Percentiles rank a stretch among this genome's conserved stretches.
Conservation (phyloP, 1,139 yeast species). For the Magnusiomyces tetraspermus region DNA sequence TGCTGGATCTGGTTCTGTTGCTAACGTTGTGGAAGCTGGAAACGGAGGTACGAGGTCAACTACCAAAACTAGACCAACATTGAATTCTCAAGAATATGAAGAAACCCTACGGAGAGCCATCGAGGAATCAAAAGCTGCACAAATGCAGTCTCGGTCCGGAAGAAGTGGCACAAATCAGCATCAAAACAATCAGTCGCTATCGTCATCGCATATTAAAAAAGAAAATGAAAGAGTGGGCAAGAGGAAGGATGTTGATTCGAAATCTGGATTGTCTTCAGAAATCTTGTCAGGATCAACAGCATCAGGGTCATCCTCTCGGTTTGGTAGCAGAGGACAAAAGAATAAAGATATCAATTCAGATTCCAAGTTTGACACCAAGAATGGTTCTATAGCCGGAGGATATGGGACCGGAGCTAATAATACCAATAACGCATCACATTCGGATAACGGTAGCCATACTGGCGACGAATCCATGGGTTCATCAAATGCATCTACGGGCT, state of each 20-base stretch:
- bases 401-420: too few relatives aligned
- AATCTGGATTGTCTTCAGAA: too few relatives aligned
- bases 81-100: conserved; percentile 39
- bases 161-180: too few relatives aligned
- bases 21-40: conserved; percentile 4
- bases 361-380: not conserved
- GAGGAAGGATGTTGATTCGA: not conserved
- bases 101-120: conserved; percentile 60
- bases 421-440: not conserved
- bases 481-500: too few relatives aligned
- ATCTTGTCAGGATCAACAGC: too few relatives aligned
- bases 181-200: too few relatives aligned
- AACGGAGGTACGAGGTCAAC: not conserved
- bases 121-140: conserved; percentile 42
- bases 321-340: not conserved
- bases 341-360: too few relatives aligned
- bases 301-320: not conserved
- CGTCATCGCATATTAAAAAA: too few relatives aligned
- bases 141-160: conserved; percentile 28
- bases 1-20: conserved; percentile 13
- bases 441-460: not conserved
- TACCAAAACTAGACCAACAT: conserved; percentile 9
- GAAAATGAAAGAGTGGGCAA: not conserved
- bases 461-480: not conserved
- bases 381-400: too few relatives aligned